A percentile compares a stretch with the other conserved stretches of the same genome.
Evolutionary conservation across 1,284 basidiomycete species (phyloP).

Genomic region (Papiliotrema fonsecae): DNA sequence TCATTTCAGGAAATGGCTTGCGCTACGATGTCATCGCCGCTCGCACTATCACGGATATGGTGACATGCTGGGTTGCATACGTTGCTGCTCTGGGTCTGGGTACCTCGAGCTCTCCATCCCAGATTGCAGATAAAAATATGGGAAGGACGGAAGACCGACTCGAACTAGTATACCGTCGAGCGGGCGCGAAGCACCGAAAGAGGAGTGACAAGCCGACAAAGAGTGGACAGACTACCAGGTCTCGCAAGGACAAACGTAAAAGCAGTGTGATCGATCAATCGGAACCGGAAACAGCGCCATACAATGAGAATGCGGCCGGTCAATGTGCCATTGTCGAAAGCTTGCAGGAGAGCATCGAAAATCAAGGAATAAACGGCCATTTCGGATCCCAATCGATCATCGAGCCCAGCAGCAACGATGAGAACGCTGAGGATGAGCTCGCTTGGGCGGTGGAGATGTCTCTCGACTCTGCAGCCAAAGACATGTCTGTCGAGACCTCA

Average conservation of each 20-base stretch:
- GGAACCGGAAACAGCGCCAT: background rate
- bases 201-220: slow-evolving; percentile 2
- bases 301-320: background rate
- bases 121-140: slow-evolving; percentile 9
- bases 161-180: slow-evolving; percentile 47
- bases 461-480: background rate
- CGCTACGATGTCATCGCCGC: slow-evolving; percentile 22
- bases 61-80: slow-evolving; percentile 34
- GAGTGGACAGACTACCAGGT: background rate
- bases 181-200: slow-evolving; percentile 24
- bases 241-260: background rate
- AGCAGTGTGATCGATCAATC: background rate
- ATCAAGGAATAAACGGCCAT: too few species aligned
- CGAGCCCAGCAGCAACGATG: too few species aligned
- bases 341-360: too few species aligned
- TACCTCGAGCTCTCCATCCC: background rate
- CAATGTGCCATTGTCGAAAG: background rate
- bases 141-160: slow-evolving; percentile 34
- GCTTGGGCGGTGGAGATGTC: slow-evolving; percentile 48
- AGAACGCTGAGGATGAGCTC: slow-evolving; percentile 25
- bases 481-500: slow-evolving; percentile 2
- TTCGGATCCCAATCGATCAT: too few species aligned
- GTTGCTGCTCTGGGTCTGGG: slow-evolving; percentile 41
- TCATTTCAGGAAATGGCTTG: slow-evolving; percentile 43
- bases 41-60: slow-evolving; percentile 33